Base-by-base conservation (phyloP, 1,284 basidiomycete species). In the Pseudozyma thailandica region DNA sequence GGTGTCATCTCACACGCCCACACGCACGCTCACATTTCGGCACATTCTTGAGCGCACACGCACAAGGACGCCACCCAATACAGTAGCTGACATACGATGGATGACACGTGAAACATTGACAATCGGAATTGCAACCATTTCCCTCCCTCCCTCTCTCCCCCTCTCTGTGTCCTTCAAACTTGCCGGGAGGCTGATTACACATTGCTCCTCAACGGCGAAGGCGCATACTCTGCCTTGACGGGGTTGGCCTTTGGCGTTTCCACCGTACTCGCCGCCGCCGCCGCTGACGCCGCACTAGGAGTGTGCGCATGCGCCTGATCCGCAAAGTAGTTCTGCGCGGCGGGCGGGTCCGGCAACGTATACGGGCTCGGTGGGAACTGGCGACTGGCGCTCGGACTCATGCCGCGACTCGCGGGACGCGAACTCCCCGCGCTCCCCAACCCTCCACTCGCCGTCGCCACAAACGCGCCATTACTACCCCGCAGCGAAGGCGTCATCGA, bases 321-420 rank as follows among this genome's bases (percentile, higher is more conserved):
- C 1, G 62, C 64, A 56, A 79, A 79, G 65, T 65, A 79, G 51
- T 79, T 76, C 13, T 59, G 54, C 7, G 64, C 52, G 1, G 37
- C 60, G 6, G 77, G 77, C 9, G 76, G 74, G 41, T 79, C 77
- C 1, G 77, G 77, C 6, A 71, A 33, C 2, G 70, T 79, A 38
- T 79, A 79, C 13, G 65, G 64, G 23, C 61, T 66, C 0, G 75
- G 75, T 0, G 68, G 68, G 35, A 75, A 59, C 7, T 48, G 27
- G 12, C 53, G 9, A 15, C 57, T 63, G 9, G 27, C 18, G 9
- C 50, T 50, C 0, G 54, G 55, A 23, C 48, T 55, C 21, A 48
- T 55, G 3, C 30, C 20, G n/a, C 45, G 9, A 47, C 30, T 33
- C n/a, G n/a, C n/a, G n/a, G n/a, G n/a, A n/a, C n/a, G n/a, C n/a